Conservation (phyloP, 495 filamentous ascomycete species). For the Paragyromitra xinjiangensis region DNA sequence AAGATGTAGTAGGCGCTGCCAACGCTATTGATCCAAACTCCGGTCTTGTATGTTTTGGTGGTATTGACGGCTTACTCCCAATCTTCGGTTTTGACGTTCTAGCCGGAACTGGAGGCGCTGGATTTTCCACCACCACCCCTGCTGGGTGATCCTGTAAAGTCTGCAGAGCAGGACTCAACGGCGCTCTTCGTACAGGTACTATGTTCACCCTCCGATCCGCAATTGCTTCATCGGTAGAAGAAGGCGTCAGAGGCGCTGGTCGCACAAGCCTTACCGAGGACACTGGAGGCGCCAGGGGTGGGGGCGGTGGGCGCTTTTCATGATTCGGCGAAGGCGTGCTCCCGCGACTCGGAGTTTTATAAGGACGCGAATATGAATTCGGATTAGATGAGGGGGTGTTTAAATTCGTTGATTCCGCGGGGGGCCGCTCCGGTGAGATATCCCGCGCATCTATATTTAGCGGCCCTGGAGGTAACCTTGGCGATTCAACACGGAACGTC, state of each 20-base stretch:
- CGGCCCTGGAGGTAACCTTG: slow-evolving; percentile 42
- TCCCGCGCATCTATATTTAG: slow-evolving; percentile 52
- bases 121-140: slow-evolving; percentile 1
- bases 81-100: slow-evolving; percentile 84
- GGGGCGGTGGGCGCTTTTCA: slow-evolving; percentile 48
- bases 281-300: slow-evolving; percentile 32
- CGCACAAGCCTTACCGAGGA: slow-evolving; percentile 41
- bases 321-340: slow-evolving; percentile 44
- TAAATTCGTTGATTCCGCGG: slow-evolving; percentile 4
- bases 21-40: slow-evolving; percentile 27
- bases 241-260: slow-evolving; percentile 17
- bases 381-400: slow-evolving; percentile 22
- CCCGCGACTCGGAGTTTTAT: slow-evolving; percentile 35
- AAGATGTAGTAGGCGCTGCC: slow-evolving; percentile 49
- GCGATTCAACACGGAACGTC: slow-evolving; percentile 48
- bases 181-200: slow-evolving; percentile 28
- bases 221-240: slow-evolving; percentile 1
- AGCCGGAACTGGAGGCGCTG: slow-evolving; percentile 66
- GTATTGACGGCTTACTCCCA: slow-evolving; percentile 61
- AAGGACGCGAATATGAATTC: slow-evolving; percentile 24
- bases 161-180: slow-evolving; percentile 38
- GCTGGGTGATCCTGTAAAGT: slow-evolving; percentile 16
- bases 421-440: slow-evolving; percentile 33
- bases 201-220: slow-evolving; percentile 24
- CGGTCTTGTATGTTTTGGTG: slow-evolving; percentile 45